A percentile compares a stretch with the other conserved stretches of the same genome.
Conservation (phyloP, 148 eudicot species). For the Rhododendron simsii region DNA sequence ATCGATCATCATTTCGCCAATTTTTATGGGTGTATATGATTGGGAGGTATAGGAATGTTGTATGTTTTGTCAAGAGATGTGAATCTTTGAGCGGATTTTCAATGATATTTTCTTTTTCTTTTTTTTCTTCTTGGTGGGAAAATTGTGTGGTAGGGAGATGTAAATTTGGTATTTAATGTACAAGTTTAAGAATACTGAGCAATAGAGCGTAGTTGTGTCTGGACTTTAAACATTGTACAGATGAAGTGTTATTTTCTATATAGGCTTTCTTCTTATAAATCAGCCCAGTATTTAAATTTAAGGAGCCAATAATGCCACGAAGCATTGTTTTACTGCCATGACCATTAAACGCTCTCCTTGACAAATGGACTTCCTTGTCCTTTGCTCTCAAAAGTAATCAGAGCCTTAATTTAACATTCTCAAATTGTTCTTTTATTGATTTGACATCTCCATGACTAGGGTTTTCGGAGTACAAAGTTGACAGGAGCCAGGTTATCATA, state of each 20-base stretch:
- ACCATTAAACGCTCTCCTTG: no score
- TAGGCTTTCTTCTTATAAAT: neutral
- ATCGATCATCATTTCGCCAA: slow-evolving; percentile 19
- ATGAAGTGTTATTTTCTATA: neutral
- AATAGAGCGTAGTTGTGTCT: neutral
- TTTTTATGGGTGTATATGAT: slow-evolving; percentile 20
- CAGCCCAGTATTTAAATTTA: neutral
- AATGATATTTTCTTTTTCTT: neutral
- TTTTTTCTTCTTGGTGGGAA: neutral
- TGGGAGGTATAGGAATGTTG: slow-evolving; percentile 22
- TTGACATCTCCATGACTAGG: no score
- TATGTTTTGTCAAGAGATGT: slow-evolving; percentile 10
- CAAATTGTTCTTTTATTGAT: no score
- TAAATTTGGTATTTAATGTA: slow-evolving; percentile 18
- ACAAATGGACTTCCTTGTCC: no score
- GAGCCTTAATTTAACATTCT: no score
- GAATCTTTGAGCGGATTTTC: neutral
- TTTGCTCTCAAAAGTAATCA: no score
- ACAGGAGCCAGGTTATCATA: no score
- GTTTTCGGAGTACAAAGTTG: no score
- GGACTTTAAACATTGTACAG: neutral
- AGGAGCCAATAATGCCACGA: no score
- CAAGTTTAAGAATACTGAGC: neutral
- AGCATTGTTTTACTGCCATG: no score
- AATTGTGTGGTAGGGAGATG: slow-evolving; percentile 17